Conservation (phyloP, 257 asterid genomes). For the Petunia secreta region DNA sequence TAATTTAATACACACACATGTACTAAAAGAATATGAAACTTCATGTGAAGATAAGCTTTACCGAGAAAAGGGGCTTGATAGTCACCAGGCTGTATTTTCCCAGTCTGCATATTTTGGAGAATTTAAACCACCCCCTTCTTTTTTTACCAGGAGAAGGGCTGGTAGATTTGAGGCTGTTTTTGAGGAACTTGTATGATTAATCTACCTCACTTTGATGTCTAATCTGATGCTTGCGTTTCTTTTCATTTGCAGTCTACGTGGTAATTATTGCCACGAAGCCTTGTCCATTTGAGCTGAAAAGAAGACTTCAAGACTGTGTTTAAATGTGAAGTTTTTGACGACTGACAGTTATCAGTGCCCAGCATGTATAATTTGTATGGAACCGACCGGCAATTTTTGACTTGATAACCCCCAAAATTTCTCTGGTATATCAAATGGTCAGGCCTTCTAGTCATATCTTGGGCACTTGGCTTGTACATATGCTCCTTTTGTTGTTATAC, state of each 20-base stretch:
- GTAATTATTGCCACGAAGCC: background rate
- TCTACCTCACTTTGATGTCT: background rate
- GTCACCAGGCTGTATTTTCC: background rate
- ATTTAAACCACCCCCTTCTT: background rate
- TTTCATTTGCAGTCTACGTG: constrained; percentile 2
- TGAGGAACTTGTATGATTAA: background rate
- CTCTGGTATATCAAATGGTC: constrained; percentile 14
- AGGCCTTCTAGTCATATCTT: background rate
- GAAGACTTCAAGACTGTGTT: background rate
- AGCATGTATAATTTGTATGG: background rate
- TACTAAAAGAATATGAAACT: too few species aligned
- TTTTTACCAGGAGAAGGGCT: background rate
- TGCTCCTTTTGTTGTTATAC: constrained; percentile 7
- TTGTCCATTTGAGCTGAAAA: constrained; percentile 15
- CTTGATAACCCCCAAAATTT: background rate
- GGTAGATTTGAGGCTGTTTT: background rate
- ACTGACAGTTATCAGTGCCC: background rate
- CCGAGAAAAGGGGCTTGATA: background rate
- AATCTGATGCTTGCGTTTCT: background rate
- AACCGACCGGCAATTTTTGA: background rate
- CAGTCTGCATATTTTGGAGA: background rate
- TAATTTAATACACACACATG: background rate
- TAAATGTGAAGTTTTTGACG: background rate
- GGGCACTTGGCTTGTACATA: constrained; percentile 22
- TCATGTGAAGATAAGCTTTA: too few species aligned